Conservation (phyloP, 768 basidiomycete species). For the Collybia sordida region DNA sequence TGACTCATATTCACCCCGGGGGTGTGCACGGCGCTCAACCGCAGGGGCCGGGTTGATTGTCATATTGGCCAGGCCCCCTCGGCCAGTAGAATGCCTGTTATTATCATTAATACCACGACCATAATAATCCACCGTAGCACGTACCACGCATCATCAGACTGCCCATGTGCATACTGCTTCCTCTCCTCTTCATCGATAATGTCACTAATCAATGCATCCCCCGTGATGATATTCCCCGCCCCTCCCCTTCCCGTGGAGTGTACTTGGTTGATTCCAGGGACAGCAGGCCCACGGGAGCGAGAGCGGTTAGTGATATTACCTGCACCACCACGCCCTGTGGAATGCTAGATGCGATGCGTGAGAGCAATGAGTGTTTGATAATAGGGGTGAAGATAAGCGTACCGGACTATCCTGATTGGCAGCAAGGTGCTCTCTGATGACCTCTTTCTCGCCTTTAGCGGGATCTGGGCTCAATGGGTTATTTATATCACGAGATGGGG, state of each 20-base stretch:
- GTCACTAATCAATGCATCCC: conserved; percentile 6
- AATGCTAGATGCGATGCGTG: conserved; percentile 35
- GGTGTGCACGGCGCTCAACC: conserved; percentile 2
- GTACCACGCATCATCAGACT: not conserved
- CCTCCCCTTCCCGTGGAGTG: conserved; percentile 67
- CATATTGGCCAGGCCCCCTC: conserved; percentile 5
- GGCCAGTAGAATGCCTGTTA: conserved; percentile 6
- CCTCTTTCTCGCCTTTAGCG: conserved; percentile 34
- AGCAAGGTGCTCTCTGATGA: conserved; percentile 35
- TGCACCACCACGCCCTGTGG: conserved; percentile 62
- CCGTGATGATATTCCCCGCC: conserved; percentile 49
- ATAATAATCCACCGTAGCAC: too few relatives aligned
- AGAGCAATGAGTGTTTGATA: conserved; percentile 3
- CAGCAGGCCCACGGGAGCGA: conserved; percentile 42
- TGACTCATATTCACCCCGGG: conserved; percentile 1
- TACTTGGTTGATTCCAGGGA: conserved; percentile 13
- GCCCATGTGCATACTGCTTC: not conserved
- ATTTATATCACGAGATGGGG: conserved; percentile 58
- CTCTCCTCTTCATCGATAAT: conserved; percentile 10
- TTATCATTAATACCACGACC: too few relatives aligned
- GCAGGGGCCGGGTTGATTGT: not conserved
- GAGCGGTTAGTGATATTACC: conserved; percentile 64
- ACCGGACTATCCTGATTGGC: conserved; percentile 32
- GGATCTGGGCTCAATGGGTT: conserved; percentile 22
- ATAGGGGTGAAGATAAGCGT: conserved; percentile 17